Conservation (phyloP, 257 asterid genomes). For the Solanum pinnatisectum region DNA sequence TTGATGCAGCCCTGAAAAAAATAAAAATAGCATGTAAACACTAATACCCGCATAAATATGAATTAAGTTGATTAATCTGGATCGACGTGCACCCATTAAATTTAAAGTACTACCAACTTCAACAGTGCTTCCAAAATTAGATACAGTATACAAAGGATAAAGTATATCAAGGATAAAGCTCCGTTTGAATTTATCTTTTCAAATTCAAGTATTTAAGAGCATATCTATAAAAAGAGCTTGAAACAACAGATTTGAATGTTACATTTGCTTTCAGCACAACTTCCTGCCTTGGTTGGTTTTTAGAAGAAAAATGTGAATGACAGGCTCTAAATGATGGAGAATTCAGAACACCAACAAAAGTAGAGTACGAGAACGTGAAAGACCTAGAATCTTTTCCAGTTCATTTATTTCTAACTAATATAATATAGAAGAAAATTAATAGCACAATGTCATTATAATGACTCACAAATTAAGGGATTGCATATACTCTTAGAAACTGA, state of each 20-base stretch:
- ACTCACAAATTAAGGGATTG: background rate
- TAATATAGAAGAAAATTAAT: background rate
- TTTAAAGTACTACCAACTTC: background rate
- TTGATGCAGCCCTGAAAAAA: slow-evolving; percentile 35
- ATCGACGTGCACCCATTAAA: background rate
- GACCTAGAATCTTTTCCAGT: background rate
- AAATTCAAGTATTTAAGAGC: background rate
- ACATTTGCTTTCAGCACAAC: background rate
- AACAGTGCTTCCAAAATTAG: background rate
- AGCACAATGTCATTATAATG: background rate
- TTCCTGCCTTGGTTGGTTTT: background rate
- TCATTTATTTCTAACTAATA: background rate
- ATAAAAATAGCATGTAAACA: background rate
- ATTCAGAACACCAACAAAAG: background rate
- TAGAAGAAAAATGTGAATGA: background rate
- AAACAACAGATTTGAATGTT: background rate
- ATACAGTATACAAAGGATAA: background rate
- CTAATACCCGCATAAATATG: background rate
- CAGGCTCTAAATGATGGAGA: background rate
- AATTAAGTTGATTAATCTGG: background rate
- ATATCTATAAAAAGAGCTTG: background rate
- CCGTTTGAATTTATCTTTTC: background rate
- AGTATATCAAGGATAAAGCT: background rate
- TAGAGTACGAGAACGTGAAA: background rate
- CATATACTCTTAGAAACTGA: background rate